Percentiles rank a stretch among this genome's conserved stretches.
Evolutionary conservation across 2,329 filamentous ascomycete species (phyloP).

Genomic region (Sporothrix pallida): DNA sequence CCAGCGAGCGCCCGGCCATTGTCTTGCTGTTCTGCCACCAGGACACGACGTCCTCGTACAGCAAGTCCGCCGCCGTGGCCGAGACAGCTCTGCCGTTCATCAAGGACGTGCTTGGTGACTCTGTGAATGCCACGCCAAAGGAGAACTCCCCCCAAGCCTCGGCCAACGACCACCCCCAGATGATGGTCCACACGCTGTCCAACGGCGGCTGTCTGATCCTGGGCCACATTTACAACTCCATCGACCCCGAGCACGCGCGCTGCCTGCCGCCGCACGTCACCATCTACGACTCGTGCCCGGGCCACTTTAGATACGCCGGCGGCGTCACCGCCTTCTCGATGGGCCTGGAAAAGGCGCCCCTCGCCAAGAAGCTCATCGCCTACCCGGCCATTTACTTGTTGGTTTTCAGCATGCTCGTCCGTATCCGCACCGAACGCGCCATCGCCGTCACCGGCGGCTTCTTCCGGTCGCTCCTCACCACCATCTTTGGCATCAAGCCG

Average conservation of each 20-base stretch:
- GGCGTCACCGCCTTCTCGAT: constrained; percentile 26
- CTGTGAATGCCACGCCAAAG: neutral
- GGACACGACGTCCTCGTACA: constrained; percentile 46
- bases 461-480: neutral
- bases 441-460: neutral
- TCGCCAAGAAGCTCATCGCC: constrained; percentile 40
- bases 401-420: constrained; percentile 45
- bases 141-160: constrained; percentile 33
- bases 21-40: constrained; percentile 54
- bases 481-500: constrained; percentile 4
- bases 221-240: constrained; percentile 46
- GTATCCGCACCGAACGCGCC: constrained; percentile 36
- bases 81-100: constrained; percentile 51
- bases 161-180: constrained; percentile 40
- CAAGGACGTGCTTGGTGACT: constrained; percentile 40
- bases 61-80: constrained; percentile 45
- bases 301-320: constrained; percentile 49
- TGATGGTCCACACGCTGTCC: constrained; percentile 59
- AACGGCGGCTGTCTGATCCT: constrained; percentile 58
- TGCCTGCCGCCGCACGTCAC: constrained; percentile 51
- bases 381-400: constrained; percentile 40
- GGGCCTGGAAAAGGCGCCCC: constrained; percentile 27
- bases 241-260: constrained; percentile 1
- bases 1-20: constrained; percentile 54
- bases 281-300: constrained; percentile 57